phyloP scores from a whole-genome alignment of 2,329 filamentous ascomycete species.

The Aspergillus transmontanensis region DNA sequence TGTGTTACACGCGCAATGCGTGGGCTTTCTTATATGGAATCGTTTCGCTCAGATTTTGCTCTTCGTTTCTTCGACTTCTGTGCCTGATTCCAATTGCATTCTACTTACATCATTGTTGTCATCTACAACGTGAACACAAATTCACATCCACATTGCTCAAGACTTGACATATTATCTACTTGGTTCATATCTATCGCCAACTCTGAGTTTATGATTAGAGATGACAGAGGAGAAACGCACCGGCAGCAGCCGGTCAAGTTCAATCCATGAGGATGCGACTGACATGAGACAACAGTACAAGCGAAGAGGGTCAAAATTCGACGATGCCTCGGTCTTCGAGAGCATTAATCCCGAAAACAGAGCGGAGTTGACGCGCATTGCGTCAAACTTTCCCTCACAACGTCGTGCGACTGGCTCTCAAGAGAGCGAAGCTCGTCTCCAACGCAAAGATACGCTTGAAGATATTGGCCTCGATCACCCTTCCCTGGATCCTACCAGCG shows the following conservation, averaged over 20 bases:
- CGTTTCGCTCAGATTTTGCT: not conserved
- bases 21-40: not conserved
- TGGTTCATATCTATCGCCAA: not conserved
- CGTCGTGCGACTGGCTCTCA: conserved; percentile 18
- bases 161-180: too few species aligned
- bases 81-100: not conserved
- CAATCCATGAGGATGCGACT: conserved; percentile 17
- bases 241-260: conserved; percentile 16
- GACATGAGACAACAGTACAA: conserved; percentile 12
- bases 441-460: conserved; percentile 37
- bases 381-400: conserved; percentile 32
- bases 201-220: not conserved
- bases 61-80: not conserved
- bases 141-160: not conserved
- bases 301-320: conserved; percentile 19
- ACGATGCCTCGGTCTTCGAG: conserved; percentile 28
- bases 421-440: conserved; percentile 19
- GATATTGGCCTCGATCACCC: conserved; percentile 50
- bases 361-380: conserved; percentile 30
- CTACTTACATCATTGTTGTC: not conserved
- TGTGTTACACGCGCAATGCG: not conserved
- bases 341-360: conserved; percentile 29
- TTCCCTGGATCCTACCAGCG: conserved; percentile 54
- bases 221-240: conserved; percentile 16
- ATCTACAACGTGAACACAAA: not conserved